Evolutionary conservation across 257 asterid species (phyloP).

Genomic region (Sherardia arvensis): DNA sequence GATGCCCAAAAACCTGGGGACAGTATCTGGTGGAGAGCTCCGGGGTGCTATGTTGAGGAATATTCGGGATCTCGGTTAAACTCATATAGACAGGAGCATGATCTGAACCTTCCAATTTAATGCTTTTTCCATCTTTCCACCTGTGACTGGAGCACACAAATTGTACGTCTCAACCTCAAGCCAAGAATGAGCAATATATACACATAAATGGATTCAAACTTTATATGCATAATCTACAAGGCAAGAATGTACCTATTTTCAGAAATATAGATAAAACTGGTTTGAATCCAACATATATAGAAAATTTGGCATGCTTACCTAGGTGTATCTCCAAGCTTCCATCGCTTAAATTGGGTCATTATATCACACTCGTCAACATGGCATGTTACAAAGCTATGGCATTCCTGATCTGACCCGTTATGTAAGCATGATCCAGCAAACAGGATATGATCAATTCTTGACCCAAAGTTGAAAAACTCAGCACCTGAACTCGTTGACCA

Average conservation of each 20-base stretch:
- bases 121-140: slow-evolving; percentile 57
- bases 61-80: slow-evolving; percentile 51
- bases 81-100: slow-evolving; percentile 76
- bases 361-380: slow-evolving; percentile 84
- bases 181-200: not conserved
- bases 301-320: slow-evolving; percentile 31
- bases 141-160: slow-evolving; percentile 17
- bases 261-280: not conserved
- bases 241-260: not conserved
- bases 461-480: slow-evolving; percentile 83
- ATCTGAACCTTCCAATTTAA: slow-evolving; percentile 90
- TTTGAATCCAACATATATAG: not conserved
- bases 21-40: slow-evolving; percentile 75
- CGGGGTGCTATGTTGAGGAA: slow-evolving; percentile 66
- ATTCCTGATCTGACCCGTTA: slow-evolving; percentile 37
- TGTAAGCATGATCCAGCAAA: slow-evolving; percentile 83
- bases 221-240: not conserved
- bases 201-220: not conserved
- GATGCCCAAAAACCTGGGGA: slow-evolving; percentile 82
- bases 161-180: not conserved
- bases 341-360: slow-evolving; percentile 71
- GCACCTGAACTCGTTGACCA: slow-evolving; percentile 95
- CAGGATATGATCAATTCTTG: slow-evolving; percentile 94
- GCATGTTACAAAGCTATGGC: slow-evolving; percentile 58
- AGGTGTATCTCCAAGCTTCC: slow-evolving; percentile 72